Percentiles rank a stretch among this genome's conserved stretches.
Conservation (phyloP, 306 rosid species). For the Crotalaria pallida region DNA sequence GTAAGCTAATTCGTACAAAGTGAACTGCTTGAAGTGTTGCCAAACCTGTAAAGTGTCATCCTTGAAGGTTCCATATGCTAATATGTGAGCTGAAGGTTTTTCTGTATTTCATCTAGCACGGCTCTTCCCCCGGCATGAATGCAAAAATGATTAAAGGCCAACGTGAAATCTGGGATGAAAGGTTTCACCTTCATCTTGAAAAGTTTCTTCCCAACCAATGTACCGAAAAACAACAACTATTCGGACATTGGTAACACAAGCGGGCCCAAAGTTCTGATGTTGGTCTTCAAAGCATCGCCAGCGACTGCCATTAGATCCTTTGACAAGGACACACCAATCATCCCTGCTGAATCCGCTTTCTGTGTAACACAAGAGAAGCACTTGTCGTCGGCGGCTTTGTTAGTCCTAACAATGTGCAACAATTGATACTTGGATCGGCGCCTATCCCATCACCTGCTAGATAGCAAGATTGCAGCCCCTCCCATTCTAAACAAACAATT, state of each 20-base stretch:
- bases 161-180: conserved; percentile 56
- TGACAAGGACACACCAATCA: conserved; percentile 52
- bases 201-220: conserved; percentile 41
- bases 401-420: conserved; percentile 50
- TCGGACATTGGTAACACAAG: conserved; percentile 61
- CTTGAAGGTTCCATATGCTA: conserved; percentile 70
- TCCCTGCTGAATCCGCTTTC: conserved; percentile 42
- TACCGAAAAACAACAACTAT: conserved; percentile 50
- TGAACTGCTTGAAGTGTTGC: conserved; percentile 68
- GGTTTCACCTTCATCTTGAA: conserved; percentile 55
- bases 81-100: conserved; percentile 49
- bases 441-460: conserved; percentile 33
- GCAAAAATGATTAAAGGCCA: conserved; percentile 65
- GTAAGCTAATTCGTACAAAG: conserved; percentile 60
- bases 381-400: conserved; percentile 60
- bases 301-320: conserved; percentile 64
- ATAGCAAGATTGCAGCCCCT: conserved; percentile 59
- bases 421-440: conserved; percentile 43
- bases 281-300: conserved; percentile 63
- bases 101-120: conserved; percentile 59
- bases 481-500: conserved; percentile 70
- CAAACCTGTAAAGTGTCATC: conserved; percentile 59
- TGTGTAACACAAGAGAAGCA: conserved; percentile 55
- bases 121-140: conserved; percentile 71
- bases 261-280: conserved; percentile 60